Evolutionary conservation across 2,329 filamentous ascomycete species (phyloP), one percentile per base, ranked within the genome.

Genomic region (Diaporthe sp.): DNA sequence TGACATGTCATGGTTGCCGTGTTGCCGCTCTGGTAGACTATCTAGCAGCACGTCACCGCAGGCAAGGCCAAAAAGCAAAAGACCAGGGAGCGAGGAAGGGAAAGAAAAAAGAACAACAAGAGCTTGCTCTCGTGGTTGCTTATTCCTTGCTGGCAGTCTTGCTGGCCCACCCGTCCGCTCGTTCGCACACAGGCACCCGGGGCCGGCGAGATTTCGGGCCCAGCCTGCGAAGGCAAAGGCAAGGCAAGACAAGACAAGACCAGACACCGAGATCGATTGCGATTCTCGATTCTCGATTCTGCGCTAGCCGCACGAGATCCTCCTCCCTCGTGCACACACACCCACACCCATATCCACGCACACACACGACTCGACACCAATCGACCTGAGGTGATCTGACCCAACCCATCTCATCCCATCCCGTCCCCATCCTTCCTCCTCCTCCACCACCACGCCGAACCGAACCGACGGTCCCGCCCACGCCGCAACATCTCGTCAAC

Each of bases 391-490:
- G 46, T 53, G 65, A 68, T 39, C 65, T 53, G 65, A 68, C 65
- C 65, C 13, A 15, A 39, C 46, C 34, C 65, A 53, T 39, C 46
- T 22, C 55, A 34, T 57, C 28, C 62, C 44, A 67, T 51, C 62
- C 62, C 44, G 51, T 67, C 62, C 44, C 62, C 46, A 37, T 46
- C 60, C 58, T 25, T 62, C 57, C 22, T 49, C 61, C 25, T 53
- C 62, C 62, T 53, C 65, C 65, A 53, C 46, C 65, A 53, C 65
- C 65, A 68, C 65, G 65, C 46, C 65, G 65, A 53, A 68, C 46
- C 65, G 65, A 68, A 68, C 65, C 65, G 65, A 68, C 46, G 46
- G 65, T 68, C 65, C 65, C 65, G 46, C 46, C 49, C 65, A 68
- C 61, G 62, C 65, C 65, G 65, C 65, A 68, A 13, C 46, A 39